These are phyloP conservation scores for Dalbergia cochinchinensis DNA, from an alignment of 306 rosid genomes.

Conservation along the genomic window DNA sequence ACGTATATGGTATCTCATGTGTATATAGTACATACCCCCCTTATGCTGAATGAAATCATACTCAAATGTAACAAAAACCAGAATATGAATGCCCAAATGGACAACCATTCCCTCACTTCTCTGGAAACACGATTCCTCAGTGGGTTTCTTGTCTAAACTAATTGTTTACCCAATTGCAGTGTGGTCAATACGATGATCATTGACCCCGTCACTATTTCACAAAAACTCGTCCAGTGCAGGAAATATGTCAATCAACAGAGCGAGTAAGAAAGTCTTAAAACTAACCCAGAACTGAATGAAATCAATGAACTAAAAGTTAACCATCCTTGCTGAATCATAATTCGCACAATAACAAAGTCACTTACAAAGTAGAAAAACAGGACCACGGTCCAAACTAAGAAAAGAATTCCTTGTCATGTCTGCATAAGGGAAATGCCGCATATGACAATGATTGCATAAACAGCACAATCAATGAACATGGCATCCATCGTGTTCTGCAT, in stretches of 20 bases:
- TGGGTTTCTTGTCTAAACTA: neutral
- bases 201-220: conserved; percentile 5
- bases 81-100: neutral
- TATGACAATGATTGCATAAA: conserved; percentile 67
- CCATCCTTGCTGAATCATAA: neutral
- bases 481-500: conserved; percentile 67
- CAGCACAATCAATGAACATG: conserved; percentile 75
- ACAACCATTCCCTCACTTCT: conserved; percentile 2
- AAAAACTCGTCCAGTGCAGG: neutral
- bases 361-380: neutral
- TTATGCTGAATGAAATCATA: too few species aligned
- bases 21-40: too few species aligned
- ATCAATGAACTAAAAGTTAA: conserved; percentile 20
- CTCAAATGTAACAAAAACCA: too few species aligned
- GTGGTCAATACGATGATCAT: neutral
- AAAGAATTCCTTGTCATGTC: conserved; percentile 34
- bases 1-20: too few species aligned
- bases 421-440: conserved; percentile 67
- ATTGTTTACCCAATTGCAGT: neutral
- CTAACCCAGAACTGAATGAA: neutral
- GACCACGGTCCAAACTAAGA: neutral
- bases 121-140: neutral
- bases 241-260: neutral
- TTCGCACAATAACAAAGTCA: conserved; percentile 26
- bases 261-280: neutral